These are phyloP conservation scores for Fistulifera pelliculosa DNA, from an alignment of 108 stramenopile genomes.

Conservation along the genomic window DNA sequence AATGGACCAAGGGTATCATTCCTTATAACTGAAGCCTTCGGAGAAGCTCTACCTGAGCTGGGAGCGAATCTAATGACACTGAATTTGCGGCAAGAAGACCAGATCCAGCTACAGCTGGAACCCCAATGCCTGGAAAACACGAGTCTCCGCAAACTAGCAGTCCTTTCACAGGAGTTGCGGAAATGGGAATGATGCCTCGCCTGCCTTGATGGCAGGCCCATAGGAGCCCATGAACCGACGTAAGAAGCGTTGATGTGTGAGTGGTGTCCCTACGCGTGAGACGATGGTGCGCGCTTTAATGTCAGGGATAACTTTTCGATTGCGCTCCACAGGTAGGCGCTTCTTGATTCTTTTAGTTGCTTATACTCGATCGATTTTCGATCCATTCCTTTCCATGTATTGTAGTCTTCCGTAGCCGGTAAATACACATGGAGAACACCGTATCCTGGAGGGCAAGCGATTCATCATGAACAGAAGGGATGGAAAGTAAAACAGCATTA, in stretches of 20 bases:
- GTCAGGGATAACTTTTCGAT: conserved; percentile 78
- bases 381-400: conserved; percentile 65
- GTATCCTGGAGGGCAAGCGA: conserved; percentile 75
- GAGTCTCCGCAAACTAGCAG: conserved; percentile 62
- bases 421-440: conserved; percentile 82
- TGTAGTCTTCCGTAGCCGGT: conserved; percentile 73
- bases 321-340: conserved; percentile 70
- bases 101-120: conserved; percentile 88
- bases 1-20: too few relatives aligned
- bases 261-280: conserved; percentile 66
- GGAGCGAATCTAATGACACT: conserved; percentile 44
- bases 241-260: conserved; percentile 79
- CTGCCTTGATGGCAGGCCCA: conserved; percentile 77
- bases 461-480: conserved; percentile 82
- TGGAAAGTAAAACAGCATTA: conserved; percentile 75
- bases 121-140: conserved; percentile 87
- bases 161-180: conserved; percentile 52
- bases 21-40: conserved; percentile 1
- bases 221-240: conserved; percentile 72
- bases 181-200: conserved; percentile 68
- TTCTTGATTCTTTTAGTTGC: conserved; percentile 74
- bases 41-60: conserved; percentile 39
- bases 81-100: conserved; percentile 78
- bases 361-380: conserved; percentile 59
- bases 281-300: conserved; percentile 38